Conservation (phyloP, 2,329 filamentous ascomycete species). For the Exophiala alcalophila region DNA sequence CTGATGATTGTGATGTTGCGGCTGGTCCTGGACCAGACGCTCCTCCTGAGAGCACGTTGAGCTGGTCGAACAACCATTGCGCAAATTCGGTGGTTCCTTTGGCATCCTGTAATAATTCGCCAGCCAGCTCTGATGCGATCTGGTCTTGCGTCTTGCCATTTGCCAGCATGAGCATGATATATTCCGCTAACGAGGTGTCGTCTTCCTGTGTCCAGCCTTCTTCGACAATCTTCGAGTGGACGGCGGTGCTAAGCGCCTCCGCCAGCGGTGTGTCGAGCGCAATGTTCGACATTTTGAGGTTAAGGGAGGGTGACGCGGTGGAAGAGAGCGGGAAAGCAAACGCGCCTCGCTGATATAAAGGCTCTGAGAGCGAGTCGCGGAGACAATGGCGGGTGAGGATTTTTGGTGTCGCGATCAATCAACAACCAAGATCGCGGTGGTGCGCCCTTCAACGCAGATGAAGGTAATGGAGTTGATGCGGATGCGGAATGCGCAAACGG, state of each 20-base stretch:
- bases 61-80: slow-evolving; percentile 88
- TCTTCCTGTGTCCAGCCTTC: slow-evolving; percentile 84
- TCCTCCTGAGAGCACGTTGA: slow-evolving; percentile 43
- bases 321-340: no score
- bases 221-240: slow-evolving; percentile 88
- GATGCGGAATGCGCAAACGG: no score
- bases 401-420: no score
- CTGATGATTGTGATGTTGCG: slow-evolving; percentile 46
- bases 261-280: slow-evolving; percentile 77
- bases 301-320: no score
- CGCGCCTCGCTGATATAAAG: no score
- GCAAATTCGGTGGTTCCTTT: slow-evolving; percentile 79
- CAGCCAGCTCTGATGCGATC: slow-evolving; percentile 81
- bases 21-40: slow-evolving; percentile 8
- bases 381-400: no score
- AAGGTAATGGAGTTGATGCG: no score
- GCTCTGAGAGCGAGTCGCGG: no score
- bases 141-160: slow-evolving; percentile 92
- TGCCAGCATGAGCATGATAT: slow-evolving; percentile 94
- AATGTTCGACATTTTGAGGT: slow-evolving; percentile 28
- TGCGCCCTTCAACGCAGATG: no score
- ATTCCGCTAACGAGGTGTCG: slow-evolving; percentile 84
- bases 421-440: no score
- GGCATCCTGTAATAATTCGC: slow-evolving; percentile 85
- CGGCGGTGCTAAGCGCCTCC: slow-evolving; percentile 73